phyloP scores from a whole-genome alignment of 83 land plant species.

The Thuja plicata region DNA sequence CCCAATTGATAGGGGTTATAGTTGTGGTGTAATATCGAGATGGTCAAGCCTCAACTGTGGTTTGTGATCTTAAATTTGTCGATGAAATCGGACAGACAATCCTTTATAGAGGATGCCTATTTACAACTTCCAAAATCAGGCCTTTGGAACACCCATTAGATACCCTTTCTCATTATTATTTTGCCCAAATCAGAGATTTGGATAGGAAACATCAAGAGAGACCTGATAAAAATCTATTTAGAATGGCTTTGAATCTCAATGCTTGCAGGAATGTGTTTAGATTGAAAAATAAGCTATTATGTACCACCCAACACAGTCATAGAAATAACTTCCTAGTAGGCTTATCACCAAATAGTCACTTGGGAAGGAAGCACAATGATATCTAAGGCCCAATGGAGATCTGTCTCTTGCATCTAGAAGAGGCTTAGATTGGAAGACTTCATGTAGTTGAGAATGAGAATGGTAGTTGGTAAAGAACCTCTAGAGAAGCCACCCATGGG shows the following conservation, averaged over 20 bases:
- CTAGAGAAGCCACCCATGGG: neutral
- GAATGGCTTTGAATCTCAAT: neutral
- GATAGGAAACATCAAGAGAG: neutral
- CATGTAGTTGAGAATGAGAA: constrained; percentile 33
- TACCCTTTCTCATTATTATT: neutral
- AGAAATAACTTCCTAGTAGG: too few species aligned
- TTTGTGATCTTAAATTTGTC: neutral
- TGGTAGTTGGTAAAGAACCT: constrained; percentile 18
- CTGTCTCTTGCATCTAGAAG: constrained; percentile 2
- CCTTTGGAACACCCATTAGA: too few species aligned
- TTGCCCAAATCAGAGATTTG: neutral
- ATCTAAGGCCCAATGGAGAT: neutral
- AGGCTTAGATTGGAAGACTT: constrained; percentile 56
- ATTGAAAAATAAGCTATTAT: neutral
- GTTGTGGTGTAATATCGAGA: too few species aligned
- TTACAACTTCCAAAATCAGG: too few species aligned
- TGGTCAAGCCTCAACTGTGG: neutral
- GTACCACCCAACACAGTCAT: neutral
- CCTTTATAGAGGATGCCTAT: too few species aligned
- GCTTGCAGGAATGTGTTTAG: neutral
- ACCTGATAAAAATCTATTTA: neutral
- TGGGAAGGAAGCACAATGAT: neutral
- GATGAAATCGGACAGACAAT: too few species aligned
- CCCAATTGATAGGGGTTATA: too few species aligned
- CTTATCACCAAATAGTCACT: neutral